These are phyloP conservation scores for Globisporangium heterothallicum DNA, from an alignment of 352 stramenopile species.

Conservation along the genomic window DNA sequence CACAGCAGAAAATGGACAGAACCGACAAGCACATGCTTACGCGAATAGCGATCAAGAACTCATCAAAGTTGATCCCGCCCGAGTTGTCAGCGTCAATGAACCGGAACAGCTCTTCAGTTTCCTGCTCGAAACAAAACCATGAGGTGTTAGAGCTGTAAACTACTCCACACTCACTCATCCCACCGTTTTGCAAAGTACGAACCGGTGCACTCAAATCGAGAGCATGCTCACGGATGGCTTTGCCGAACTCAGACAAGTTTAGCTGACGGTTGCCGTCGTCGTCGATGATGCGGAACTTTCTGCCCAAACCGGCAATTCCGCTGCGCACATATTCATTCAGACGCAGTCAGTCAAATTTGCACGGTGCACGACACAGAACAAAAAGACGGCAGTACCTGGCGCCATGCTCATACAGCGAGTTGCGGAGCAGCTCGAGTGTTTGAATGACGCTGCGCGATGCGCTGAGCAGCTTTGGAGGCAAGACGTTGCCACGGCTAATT, in stretches of 20 bases:
- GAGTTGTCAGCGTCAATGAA: slow-evolving; percentile 83
- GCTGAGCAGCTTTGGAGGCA: slow-evolving; percentile 49
- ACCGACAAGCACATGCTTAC: slow-evolving; percentile 10
- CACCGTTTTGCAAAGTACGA: not conserved
- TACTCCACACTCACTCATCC: not conserved
- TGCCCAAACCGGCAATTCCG: slow-evolving; percentile 64
- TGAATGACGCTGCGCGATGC: slow-evolving; percentile 55
- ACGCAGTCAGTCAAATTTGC: not conserved
- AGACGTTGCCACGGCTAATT: slow-evolving; percentile 64
- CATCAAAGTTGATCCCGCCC: slow-evolving; percentile 65
- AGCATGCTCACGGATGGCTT: slow-evolving; percentile 66
- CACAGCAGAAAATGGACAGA: not conserved
- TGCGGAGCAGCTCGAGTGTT: slow-evolving; percentile 53
- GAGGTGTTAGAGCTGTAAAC: too few relatives aligned
- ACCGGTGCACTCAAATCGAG: slow-evolving; percentile 45
- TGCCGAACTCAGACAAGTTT: slow-evolving; percentile 68
- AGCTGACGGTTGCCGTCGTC: slow-evolving; percentile 81
- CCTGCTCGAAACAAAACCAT: slow-evolving; percentile 12
- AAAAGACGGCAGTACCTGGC: slow-evolving; percentile 30
- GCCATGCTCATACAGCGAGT: slow-evolving; percentile 74
- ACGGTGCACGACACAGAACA: not conserved
- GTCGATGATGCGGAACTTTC: slow-evolving; percentile 88
- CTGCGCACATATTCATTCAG: slow-evolving; percentile 11
- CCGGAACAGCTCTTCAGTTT: slow-evolving; percentile 69
- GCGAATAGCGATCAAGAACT: slow-evolving; percentile 62